Conservation (phyloP, 352 stramenopile species). For the Pythium vanterpoolii region DNA sequence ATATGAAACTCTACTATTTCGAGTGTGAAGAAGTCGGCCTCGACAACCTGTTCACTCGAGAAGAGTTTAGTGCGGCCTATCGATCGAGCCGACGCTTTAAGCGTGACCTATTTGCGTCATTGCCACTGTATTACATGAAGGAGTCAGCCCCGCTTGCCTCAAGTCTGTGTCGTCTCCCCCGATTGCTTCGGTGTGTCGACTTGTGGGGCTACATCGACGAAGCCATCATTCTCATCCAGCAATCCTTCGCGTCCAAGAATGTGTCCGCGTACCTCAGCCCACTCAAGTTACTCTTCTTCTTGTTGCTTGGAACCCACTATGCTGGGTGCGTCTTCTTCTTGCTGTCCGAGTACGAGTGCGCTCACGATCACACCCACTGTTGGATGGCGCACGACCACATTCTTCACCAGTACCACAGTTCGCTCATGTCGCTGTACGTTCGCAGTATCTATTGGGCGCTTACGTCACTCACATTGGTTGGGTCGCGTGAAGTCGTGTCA, state of each 20-base stretch:
- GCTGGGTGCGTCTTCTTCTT: slow-evolving; percentile 66
- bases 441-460: slow-evolving; percentile 75
- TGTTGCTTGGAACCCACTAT: slow-evolving; percentile 60
- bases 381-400: slow-evolving; percentile 65
- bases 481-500: slow-evolving; percentile 55
- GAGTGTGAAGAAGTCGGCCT: slow-evolving; percentile 36
- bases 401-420: slow-evolving; percentile 56
- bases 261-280: slow-evolving; percentile 68
- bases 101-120: slow-evolving; percentile 46
- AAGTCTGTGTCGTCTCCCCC: slow-evolving; percentile 48
- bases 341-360: slow-evolving; percentile 61
- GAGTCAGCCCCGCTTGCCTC: slow-evolving; percentile 15
- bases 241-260: slow-evolving; percentile 59
- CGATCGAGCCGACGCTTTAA: slow-evolving; percentile 41
- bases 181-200: slow-evolving; percentile 48
- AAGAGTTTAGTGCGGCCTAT: slow-evolving; percentile 33
- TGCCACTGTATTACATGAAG: slow-evolving; percentile 55
- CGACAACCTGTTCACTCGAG: slow-evolving; percentile 43
- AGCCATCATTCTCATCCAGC: slow-evolving; percentile 65
- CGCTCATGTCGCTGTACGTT: slow-evolving; percentile 45
- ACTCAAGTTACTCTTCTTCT: slow-evolving; percentile 66
- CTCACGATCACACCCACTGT: slow-evolving; percentile 28
- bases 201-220: slow-evolving; percentile 59
- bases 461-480: slow-evolving; percentile 57
- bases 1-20: slow-evolving; percentile 68